Evolutionary conservation across 352 stramenopile species (phyloP).

Genomic region (Lagenidium sp.): DNA sequence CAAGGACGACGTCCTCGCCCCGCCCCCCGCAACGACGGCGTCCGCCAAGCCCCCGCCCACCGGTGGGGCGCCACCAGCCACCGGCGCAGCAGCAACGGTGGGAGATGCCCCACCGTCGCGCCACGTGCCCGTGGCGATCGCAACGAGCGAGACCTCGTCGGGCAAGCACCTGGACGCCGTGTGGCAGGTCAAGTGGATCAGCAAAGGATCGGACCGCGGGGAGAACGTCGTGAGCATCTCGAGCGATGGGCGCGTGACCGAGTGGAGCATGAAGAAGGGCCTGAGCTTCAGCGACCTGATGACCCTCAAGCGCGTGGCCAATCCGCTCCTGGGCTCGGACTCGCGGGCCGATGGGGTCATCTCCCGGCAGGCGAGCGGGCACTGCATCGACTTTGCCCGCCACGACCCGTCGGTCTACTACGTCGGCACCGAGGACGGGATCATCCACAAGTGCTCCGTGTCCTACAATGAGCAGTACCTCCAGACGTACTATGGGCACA

Average conservation of each 20-base stretch:
- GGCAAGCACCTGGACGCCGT: slow-evolving; percentile 88
- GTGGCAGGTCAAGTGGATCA: slow-evolving; percentile 91
- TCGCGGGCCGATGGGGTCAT: slow-evolving; percentile 80
- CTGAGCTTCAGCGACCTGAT: slow-evolving; percentile 85
- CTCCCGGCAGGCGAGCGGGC: slow-evolving; percentile 77
- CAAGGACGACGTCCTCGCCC: slow-evolving; percentile 30
- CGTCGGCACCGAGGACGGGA: slow-evolving; percentile 86
- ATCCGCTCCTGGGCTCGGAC: slow-evolving; percentile 53
- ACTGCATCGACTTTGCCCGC: slow-evolving; percentile 81
- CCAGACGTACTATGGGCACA: slow-evolving; percentile 85
- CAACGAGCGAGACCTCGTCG: slow-evolving; percentile 38
- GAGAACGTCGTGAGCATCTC: slow-evolving; percentile 89
- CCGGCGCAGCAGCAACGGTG: not conserved
- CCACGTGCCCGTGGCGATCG: slow-evolving; percentile 32
- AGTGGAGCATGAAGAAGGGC: slow-evolving; percentile 92
- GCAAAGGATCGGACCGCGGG: slow-evolving; percentile 69
- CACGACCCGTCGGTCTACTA: slow-evolving; percentile 85
- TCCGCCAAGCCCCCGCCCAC: slow-evolving; percentile 4
- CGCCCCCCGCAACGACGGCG: slow-evolving; percentile 1
- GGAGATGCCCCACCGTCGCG: not conserved
- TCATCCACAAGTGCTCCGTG: slow-evolving; percentile 88
- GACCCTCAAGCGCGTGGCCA: slow-evolving; percentile 83
- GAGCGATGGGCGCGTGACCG: slow-evolving; percentile 85
- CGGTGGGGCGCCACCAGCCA: not conserved
- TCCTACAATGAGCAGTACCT: slow-evolving; percentile 94